Evolutionary conservation across 306 rosid species (phyloP).

Genomic region (Hippophae rhamnoides): DNA sequence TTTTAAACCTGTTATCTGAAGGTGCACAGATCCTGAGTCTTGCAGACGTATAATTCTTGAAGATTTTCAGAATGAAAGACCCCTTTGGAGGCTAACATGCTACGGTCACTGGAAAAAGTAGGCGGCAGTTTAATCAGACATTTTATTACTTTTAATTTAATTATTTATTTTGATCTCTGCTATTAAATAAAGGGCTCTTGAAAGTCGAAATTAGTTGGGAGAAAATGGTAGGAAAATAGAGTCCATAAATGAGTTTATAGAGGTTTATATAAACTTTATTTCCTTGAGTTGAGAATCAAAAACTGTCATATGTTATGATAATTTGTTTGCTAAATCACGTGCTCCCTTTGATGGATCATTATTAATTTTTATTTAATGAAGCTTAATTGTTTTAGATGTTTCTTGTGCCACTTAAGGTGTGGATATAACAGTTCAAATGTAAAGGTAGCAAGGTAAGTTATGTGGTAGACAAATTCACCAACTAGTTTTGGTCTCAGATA

Average conservation of each 20-base stretch:
- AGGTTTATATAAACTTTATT: background rate
- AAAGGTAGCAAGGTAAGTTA: no score
- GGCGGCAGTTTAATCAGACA: background rate
- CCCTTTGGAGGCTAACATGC: constrained; percentile 87
- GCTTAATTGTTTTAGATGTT: no score
- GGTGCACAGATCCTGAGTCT: constrained; percentile 77
- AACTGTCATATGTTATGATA: no score
- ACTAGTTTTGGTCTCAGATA: no score
- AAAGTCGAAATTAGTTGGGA: background rate
- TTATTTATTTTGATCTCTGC: background rate
- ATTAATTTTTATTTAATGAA: no score
- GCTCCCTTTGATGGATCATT: no score
- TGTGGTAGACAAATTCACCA: no score
- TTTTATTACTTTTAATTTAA: no score
- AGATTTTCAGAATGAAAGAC: constrained; percentile 68
- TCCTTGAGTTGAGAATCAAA: no score
- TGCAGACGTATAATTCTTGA: constrained; percentile 66
- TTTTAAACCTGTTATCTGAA: constrained; percentile 24
- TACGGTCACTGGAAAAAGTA: constrained; percentile 72
- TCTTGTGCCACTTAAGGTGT: no score
- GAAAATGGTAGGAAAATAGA: background rate
- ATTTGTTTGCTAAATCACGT: no score
- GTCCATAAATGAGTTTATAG: background rate
- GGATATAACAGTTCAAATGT: no score
- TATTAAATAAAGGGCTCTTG: background rate